Percentiles rank a stretch among this genome's conserved stretches.
Evolutionary conservation across 2,329 filamentous ascomycete species (phyloP).

Genomic region (Cryphonectria radicalis): DNA sequence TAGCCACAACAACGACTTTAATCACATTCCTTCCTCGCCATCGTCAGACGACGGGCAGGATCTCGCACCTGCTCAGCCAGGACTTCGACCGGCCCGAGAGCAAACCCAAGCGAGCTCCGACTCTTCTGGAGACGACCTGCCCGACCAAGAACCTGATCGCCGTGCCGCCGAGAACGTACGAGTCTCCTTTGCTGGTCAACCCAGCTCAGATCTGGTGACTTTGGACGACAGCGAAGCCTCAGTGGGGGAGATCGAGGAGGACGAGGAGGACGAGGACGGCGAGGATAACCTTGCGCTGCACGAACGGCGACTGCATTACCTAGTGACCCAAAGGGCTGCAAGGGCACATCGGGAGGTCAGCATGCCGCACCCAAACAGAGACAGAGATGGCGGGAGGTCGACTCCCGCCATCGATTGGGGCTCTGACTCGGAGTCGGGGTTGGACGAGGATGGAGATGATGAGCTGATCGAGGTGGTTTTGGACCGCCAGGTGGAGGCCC

Average conservation of each 20-base stretch:
- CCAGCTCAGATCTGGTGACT: neutral
- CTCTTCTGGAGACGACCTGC: neutral
- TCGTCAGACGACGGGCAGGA: neutral
- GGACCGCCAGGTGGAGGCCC: slow-evolving; percentile 11
- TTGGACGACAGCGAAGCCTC: slow-evolving; percentile 3
- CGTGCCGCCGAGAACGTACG: neutral
- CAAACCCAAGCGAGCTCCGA: neutral
- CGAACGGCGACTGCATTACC: too few relatives aligned
- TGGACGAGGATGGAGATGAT: slow-evolving; percentile 23
- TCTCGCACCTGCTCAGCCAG: neutral
- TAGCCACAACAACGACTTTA: neutral
- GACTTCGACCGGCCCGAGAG: neutral
- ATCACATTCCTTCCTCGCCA: neutral
- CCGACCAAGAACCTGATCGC: neutral
- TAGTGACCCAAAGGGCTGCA: neutral
- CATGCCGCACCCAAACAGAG: neutral
- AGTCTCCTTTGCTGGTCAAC: neutral
- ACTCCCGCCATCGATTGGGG: neutral
- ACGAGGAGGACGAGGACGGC: neutral
- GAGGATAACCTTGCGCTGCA: neutral
- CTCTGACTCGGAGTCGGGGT: slow-evolving; percentile 3
- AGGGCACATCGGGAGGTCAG: neutral
- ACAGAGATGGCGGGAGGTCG: neutral
- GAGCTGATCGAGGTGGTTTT: slow-evolving; percentile 27
- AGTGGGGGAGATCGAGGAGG: neutral